Base-by-base conservation (phyloP, 2,329 filamentous ascomycete genomes). In the Pyrenochaeta sp. region DNA sequence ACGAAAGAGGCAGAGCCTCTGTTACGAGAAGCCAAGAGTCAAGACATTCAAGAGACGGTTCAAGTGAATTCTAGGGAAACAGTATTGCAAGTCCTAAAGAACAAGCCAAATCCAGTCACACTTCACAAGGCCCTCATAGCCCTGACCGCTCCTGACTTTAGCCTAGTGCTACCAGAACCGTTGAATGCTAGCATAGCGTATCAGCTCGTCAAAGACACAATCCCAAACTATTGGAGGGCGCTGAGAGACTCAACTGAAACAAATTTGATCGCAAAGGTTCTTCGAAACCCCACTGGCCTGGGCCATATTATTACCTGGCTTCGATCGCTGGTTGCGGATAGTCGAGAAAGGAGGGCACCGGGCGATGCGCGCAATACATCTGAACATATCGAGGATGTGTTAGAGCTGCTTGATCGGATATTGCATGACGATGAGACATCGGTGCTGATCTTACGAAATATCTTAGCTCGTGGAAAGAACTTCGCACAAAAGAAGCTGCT, bases 141-240 rank as follows among this genome's bases (percentile, higher is more conserved):
- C 60, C 76, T 91, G n/a, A 45, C 48, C 6, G 40, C 44, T 2
- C 55, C 67, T n/a, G 61, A 56, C 0, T 86, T 89, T 67, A 83
- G 84, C 61, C 82, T 94, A 44, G 79, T 81, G 39, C 74, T 79
- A 2, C 88, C 91, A 3, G 84, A 84, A 29, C 87, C 93, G 1
- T 78, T 86, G 56, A 85, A 87, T 51, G 87, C 91, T 17, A 90
- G 92, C 64, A 85, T 97, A 29, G 81, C 94, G 46, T 88, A 92
- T 68, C 78, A 85, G 2, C 78, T 99, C 31, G 86, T 96, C 53
- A 87, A 84, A 14, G 85, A 87, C 29, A 92, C 90, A 21, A 79
- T 92, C 7, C 90, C 91, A 1, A 90, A 93, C 69, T 96, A 94
- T 75, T 98, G 95, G 94, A 71, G 81, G 2, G 23, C 46, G 3